Conservation (phyloP, 257 asterid genomes). For the Petunia axillaris region DNA sequence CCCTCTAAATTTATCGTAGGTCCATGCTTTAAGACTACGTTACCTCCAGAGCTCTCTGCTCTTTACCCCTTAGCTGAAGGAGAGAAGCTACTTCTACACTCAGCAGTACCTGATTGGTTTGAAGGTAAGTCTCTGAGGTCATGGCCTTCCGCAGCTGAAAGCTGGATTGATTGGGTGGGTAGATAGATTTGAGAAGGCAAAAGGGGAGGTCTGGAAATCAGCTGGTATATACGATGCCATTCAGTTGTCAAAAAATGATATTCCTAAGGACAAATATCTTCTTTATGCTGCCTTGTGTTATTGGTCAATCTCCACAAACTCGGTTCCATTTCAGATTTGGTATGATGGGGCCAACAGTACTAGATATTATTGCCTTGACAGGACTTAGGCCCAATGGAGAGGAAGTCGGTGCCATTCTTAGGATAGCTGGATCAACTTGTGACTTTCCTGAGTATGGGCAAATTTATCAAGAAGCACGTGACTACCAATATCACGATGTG, state of each 20-base stretch:
- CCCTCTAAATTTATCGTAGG: neutral
- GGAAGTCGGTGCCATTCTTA: conserved; percentile 6
- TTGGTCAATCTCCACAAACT: conserved; percentile 27
- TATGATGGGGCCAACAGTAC: conserved; percentile 32
- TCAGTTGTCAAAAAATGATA: conserved; percentile 26
- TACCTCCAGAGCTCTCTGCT: conserved; percentile 17
- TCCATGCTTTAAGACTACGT: conserved; percentile 24
- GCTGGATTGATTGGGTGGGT: conserved; percentile 33
- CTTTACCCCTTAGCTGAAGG: conserved; percentile 29
- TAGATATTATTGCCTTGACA: conserved; percentile 28
- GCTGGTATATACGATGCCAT: conserved; percentile 30
- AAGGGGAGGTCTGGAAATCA: conserved; percentile 29
- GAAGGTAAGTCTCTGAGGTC: conserved; percentile 10
- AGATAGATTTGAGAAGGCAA: conserved; percentile 21
- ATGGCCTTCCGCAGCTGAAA: conserved; percentile 21
- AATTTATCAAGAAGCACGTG: no score
- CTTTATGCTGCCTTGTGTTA: conserved; percentile 30
- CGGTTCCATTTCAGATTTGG: conserved; percentile 31
- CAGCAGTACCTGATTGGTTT: neutral
- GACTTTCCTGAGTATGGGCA: neutral
- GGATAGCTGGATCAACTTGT: neutral
- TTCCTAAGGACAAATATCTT: conserved; percentile 17
- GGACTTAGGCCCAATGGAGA: conserved; percentile 30
- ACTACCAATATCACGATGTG: conserved; percentile 25
- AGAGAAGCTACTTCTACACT: conserved; percentile 26